These are phyloP conservation scores for Casaregolazyma lundiana DNA, from an alignment of 1,139 yeast species.

Conservation along the genomic window DNA sequence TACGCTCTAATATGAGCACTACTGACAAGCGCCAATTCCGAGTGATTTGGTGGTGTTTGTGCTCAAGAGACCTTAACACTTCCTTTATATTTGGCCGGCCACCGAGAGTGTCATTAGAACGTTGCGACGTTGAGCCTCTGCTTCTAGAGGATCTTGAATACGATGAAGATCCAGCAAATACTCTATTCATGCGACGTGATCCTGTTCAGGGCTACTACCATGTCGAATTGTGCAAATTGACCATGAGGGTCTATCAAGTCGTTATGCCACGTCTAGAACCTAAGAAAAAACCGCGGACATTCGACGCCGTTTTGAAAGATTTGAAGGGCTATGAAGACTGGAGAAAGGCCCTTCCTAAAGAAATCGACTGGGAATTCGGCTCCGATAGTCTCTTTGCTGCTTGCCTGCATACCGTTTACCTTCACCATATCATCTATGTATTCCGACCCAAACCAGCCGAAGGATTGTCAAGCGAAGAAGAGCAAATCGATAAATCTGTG, in stretches of 20 bases:
- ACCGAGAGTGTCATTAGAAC: slow-evolving; percentile 13
- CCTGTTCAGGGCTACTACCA: slow-evolving; percentile 11
- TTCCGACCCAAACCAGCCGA: slow-evolving; percentile 16
- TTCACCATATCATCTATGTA: slow-evolving; percentile 15
- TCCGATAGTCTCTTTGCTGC: slow-evolving; percentile 10
- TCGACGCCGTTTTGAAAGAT: slow-evolving; percentile 7
- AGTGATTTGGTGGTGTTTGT: slow-evolving; percentile 18
- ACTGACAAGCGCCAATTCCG: slow-evolving; percentile 15
- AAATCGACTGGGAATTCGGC: slow-evolving; percentile 14
- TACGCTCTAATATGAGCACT: slow-evolving; percentile 11
- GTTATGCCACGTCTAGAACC: slow-evolving; percentile 13
- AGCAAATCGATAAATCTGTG: slow-evolving; percentile 15
- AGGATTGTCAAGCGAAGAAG: slow-evolving; percentile 9
- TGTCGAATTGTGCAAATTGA: slow-evolving; percentile 15
- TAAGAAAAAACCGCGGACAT: slow-evolving; percentile 15
- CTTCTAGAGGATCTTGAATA: slow-evolving; percentile 14
- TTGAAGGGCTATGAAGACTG: slow-evolving; percentile 12
- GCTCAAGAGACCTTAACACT: slow-evolving; percentile 16
- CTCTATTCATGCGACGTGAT: slow-evolving; percentile 13
- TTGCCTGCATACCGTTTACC: slow-evolving; percentile 14
- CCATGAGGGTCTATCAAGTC: too few relatives aligned
- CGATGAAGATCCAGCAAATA: slow-evolving; percentile 13
- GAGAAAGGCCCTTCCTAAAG: slow-evolving; percentile 11
- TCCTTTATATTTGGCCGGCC: slow-evolving; percentile 18
- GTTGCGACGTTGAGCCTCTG: slow-evolving; percentile 17